A percentile compares a stretch with the other conserved stretches of the same genome.
Conservation (phyloP, 2,329 filamentous ascomycete species). For the Colletotrichum eleusines region DNA sequence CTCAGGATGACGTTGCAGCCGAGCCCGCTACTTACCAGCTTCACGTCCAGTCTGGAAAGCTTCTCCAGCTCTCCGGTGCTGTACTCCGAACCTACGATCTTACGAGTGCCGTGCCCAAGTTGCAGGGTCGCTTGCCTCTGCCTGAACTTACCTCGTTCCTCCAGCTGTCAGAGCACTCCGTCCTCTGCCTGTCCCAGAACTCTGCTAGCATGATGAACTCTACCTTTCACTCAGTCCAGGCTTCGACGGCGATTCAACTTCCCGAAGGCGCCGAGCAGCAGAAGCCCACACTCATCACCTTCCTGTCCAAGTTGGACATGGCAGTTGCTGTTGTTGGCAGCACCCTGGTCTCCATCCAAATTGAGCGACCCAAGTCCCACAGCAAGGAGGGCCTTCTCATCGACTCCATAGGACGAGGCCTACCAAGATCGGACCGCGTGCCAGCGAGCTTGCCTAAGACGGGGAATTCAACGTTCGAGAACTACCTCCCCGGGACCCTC, state of each 20-base stretch:
- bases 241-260: conserved; percentile 59
- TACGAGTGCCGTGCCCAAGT: conserved; percentile 70
- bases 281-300: conserved; percentile 63
- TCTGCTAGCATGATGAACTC: conserved; percentile 76
- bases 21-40: conserved; percentile 61
- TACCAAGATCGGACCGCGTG: conserved; percentile 36
- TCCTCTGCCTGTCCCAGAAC: conserved; percentile 70
- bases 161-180: conserved; percentile 73
- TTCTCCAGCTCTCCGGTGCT: conserved; percentile 70
- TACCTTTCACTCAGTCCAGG: conserved; percentile 73
- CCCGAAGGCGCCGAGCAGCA: conserved; percentile 50
- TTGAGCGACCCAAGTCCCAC: conserved; percentile 71
- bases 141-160: conserved; percentile 71
- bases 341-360: conserved; percentile 75
- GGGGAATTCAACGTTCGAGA: conserved; percentile 38
- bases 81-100: conserved; percentile 73
- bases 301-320: conserved; percentile 75
- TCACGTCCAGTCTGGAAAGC: conserved; percentile 71
- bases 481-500: conserved; percentile 63
- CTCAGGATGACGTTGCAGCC: conserved; percentile 39
- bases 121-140: conserved; percentile 66
- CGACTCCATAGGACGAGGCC: conserved; percentile 78
- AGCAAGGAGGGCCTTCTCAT: conserved; percentile 74
- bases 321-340: conserved; percentile 74
- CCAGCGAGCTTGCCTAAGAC: conserved; percentile 32